Evolutionary conservation across 2,329 filamentous ascomycete genomes (phyloP), one percentile per base, ranked within the genome.

Genomic region (Fusarium temperatum): DNA sequence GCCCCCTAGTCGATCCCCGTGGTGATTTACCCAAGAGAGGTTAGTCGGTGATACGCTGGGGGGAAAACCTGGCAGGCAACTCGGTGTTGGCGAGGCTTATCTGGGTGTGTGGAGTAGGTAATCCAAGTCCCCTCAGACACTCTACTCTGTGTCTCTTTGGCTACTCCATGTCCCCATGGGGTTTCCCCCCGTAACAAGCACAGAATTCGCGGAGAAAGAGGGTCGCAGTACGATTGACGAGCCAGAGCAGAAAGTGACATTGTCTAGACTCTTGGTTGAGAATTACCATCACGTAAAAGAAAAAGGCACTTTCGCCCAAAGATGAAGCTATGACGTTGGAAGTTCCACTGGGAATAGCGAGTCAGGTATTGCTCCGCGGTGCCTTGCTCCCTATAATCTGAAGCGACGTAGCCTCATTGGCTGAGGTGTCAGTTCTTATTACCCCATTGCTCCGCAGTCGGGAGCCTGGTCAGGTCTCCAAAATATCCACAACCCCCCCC

Each of bases 231-330:
- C 56, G 58, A 45, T 54, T 48, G 55, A 62, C 30, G 36, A 59
- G 28, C 22, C 15, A 50, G 28, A 59, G 50, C 38, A 20, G 32
- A 30, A 50, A 30, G 30, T 22, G 11, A 3, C 44, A 51, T 54
- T 36, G 50, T 54, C 50, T 54, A 38, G 50, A 38, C 50, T 36
- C 32, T 28, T 1, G 0, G 32, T 22, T 9, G 5, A 26, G 59
- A 58, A 38, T 55, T 61, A 15, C 3, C 22, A 71, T 66, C 64
- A 74, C 71, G 71, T 74, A 74, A 74, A 63, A 73, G 56, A 61
- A 74, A 74, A 63, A 5, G 62, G 24, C 24, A 20, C 10, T 9
- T 15, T 35, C 22, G 5, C n/a, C 13, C 18, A 20, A 48, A 35
- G 3, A 24, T 10, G 26, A 17, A 53, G 47, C 66, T 62, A 71